These are phyloP conservation scores for Epichloe gansuensis DNA, from an alignment of 2,329 filamentous ascomycete genomes.

Conservation along the genomic window DNA sequence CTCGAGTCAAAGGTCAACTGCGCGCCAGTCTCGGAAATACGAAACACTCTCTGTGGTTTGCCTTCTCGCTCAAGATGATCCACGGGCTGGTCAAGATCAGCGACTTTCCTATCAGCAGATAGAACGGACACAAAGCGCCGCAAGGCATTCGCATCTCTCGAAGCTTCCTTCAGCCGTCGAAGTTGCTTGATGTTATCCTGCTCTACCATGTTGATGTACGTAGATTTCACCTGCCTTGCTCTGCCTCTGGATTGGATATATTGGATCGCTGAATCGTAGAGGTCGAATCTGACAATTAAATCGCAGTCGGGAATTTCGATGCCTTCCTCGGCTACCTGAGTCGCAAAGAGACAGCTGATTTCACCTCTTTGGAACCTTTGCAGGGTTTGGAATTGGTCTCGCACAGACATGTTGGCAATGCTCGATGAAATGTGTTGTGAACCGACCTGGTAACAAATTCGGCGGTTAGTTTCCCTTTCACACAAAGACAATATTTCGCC, in stretches of 20 bases:
- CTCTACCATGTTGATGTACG: slow-evolving; percentile 78
- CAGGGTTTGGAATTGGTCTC: slow-evolving; percentile 62
- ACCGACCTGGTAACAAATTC: slow-evolving; percentile 15
- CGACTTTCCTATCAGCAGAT: slow-evolving; percentile 54
- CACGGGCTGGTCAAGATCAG: slow-evolving; percentile 11
- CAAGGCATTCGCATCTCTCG: slow-evolving; percentile 49
- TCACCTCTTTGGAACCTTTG: slow-evolving; percentile 47
- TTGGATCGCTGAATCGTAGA: slow-evolving; percentile 81
- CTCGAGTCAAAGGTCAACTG: slow-evolving; percentile 68
- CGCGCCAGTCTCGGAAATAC: slow-evolving; percentile 55
- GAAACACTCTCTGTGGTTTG: slow-evolving; percentile 36
- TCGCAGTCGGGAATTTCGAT: slow-evolving; percentile 58
- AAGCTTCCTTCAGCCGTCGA: slow-evolving; percentile 44
- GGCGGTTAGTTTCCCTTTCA: neutral
- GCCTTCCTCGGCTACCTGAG: slow-evolving; percentile 54
- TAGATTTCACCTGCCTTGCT: slow-evolving; percentile 64
- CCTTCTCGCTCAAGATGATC: slow-evolving; percentile 11
- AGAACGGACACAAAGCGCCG: slow-evolving; percentile 63
- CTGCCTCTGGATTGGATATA: slow-evolving; percentile 89
- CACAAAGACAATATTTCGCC: neutral
- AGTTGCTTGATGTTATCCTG: slow-evolving; percentile 48
- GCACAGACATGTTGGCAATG: slow-evolving; percentile 53
- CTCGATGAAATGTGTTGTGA: slow-evolving; percentile 22
- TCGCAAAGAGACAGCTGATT: slow-evolving; percentile 53
- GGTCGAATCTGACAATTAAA: slow-evolving; percentile 62